These are phyloP conservation scores for Trichosanthes cucumerina DNA, from an alignment of 306 rosid species.

Conservation along the genomic window DNA sequence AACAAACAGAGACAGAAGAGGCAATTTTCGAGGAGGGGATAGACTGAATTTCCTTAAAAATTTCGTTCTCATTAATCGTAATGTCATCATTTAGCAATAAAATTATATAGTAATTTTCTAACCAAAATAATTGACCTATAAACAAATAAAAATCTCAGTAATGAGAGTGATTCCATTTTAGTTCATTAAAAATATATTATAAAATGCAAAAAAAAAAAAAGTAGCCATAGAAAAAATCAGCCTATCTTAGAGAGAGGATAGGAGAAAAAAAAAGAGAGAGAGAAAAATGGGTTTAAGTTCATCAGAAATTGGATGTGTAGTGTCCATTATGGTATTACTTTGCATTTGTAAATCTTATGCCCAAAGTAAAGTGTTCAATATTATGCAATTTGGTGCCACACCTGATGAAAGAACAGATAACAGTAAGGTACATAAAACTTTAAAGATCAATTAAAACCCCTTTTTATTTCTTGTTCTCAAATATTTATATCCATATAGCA, in stretches of 20 bases:
- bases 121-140: neutral
- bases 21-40: neutral
- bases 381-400: conserved; percentile 5
- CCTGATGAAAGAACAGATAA: conserved; percentile 18
- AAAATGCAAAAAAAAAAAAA: neutral
- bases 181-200: neutral
- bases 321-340: neutral
- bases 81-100: neutral
- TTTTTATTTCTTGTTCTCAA: neutral
- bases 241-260: neutral
- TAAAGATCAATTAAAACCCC: neutral
- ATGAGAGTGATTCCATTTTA: neutral
- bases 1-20: too few species aligned
- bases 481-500: neutral
- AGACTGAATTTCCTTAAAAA: neutral
- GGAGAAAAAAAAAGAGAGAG: neutral
- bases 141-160: neutral
- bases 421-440: conserved; percentile 15
- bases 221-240: neutral
- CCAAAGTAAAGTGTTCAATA: conserved; percentile 3
- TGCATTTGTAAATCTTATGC: conserved; percentile 8
- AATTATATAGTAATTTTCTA: neutral
- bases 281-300: neutral
- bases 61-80: neutral
- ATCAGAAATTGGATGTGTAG: neutral